phyloP scores from a whole-genome alignment of 768 basidiomycete genomes.

The Rhizopogon salebrosus region DNA sequence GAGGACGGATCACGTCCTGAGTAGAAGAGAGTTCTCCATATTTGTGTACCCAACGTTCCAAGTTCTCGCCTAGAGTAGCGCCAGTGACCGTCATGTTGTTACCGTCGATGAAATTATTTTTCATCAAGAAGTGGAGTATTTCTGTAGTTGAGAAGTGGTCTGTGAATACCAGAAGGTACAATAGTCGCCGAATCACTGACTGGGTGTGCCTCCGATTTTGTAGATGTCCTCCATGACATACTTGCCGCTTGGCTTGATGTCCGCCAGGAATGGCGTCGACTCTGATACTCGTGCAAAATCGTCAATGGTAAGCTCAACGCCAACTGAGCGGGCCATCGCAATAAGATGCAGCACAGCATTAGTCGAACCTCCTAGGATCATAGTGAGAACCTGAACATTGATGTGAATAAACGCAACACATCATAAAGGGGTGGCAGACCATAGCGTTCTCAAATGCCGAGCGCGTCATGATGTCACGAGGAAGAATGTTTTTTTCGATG shows the following conservation, averaged over 20 bases:
- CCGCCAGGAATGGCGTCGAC: conserved; percentile 88
- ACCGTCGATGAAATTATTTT: conserved; percentile 86
- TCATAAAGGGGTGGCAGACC: conserved; percentile 38
- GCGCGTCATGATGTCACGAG: conserved; percentile 94
- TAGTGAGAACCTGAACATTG: conserved; percentile 71
- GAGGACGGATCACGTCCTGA: conserved; percentile 86
- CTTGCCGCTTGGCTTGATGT: conserved; percentile 95
- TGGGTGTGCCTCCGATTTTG: conserved; percentile 94
- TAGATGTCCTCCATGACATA: conserved; percentile 98
- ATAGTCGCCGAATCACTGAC: conserved; percentile 40
- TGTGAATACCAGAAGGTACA: not conserved
- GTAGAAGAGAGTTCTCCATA: conserved; percentile 65
- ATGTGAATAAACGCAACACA: not conserved
- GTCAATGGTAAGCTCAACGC: conserved; percentile 80
- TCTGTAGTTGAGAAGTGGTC: conserved; percentile 37
- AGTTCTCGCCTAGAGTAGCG: conserved; percentile 84
- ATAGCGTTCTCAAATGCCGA: conserved; percentile 98
- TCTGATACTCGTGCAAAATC: conserved; percentile 95
- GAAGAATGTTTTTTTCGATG: conserved; percentile 86
- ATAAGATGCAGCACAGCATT: conserved; percentile 97
- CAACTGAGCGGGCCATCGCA: conserved; percentile 94
- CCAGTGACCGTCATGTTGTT: conserved; percentile 90
- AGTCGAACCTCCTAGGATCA: conserved; percentile 97
- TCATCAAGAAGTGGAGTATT: conserved; percentile 79
- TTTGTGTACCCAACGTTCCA: conserved; percentile 82